A percentile compares a stretch with the other conserved stretches of the same genome.
phyloP scores from a whole-genome alignment of 192 early-diverging fungal genomes.

The Backusella liffmaniae region DNA sequence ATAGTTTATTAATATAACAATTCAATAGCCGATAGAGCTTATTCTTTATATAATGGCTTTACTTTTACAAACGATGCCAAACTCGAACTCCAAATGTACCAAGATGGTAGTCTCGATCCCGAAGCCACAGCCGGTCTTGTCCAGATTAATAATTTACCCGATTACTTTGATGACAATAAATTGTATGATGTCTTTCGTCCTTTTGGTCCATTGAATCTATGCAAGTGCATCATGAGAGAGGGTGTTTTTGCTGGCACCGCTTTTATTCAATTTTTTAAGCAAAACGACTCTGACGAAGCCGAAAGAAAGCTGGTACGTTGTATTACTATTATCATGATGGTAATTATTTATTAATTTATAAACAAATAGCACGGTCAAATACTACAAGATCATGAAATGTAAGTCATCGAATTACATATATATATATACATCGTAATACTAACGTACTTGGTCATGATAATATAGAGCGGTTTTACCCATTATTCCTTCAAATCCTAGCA shows the following conservation, averaged over 20 bases:
- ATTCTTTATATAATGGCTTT: constrained; percentile 37
- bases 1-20: background rate
- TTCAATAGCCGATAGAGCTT: constrained; percentile 34
- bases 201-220: constrained; percentile 41
- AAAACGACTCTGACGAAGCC: constrained; percentile 33
- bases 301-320: constrained; percentile 28
- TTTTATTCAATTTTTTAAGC: constrained; percentile 39
- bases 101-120: constrained; percentile 14
- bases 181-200: constrained; percentile 40
- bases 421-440: background rate
- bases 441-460: background rate
- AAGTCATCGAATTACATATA: background rate
- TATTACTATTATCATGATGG: background rate
- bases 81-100: constrained; percentile 27
- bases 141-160: constrained; percentile 32
- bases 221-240: constrained; percentile 27
- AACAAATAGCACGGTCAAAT: constrained; percentile 10
- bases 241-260: constrained; percentile 27
- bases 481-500: background rate
- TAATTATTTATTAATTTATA: background rate
- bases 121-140: constrained; percentile 27
- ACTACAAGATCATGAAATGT: constrained; percentile 9
- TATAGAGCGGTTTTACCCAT: background rate
- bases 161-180: constrained; percentile 23
- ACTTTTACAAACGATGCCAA: constrained; percentile 23